Conservation (phyloP, 805 yeast species). For the Novakomyces olei region DNA sequence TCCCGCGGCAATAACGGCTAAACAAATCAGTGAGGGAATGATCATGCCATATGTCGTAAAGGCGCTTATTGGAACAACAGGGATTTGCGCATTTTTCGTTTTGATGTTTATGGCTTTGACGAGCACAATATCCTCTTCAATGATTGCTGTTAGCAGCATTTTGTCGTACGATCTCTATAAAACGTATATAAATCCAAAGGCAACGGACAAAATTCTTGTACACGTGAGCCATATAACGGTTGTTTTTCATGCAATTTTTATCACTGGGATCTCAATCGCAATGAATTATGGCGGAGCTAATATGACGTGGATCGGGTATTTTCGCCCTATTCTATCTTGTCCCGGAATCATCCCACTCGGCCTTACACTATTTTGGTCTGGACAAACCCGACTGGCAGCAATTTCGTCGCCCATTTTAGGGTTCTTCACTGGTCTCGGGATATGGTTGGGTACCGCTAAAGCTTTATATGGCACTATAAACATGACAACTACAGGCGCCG, state of each 20-base stretch:
- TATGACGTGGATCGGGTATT: conserved; percentile 61
- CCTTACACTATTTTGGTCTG: conserved; percentile 35
- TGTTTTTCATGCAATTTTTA: conserved; percentile 29
- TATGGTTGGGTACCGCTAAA: conserved; percentile 59
- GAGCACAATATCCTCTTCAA: conserved; percentile 68
- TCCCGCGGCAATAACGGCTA: conserved; percentile 39
- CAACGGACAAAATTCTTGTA: conserved; percentile 46
- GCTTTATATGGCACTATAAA: conserved; percentile 17
- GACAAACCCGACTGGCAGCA: conserved; percentile 38
- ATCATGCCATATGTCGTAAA: conserved; percentile 43
- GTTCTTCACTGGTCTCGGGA: conserved; percentile 44
- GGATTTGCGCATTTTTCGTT: conserved; percentile 55
- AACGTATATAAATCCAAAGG: conserved; percentile 55
- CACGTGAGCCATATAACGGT: conserved; percentile 41
- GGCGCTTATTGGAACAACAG: conserved; percentile 62
- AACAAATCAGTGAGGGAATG: conserved; percentile 52
- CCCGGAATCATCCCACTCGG: conserved; percentile 21
- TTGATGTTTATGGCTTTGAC: conserved; percentile 72
- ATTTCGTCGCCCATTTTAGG: conserved; percentile 59
- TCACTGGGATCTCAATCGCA: conserved; percentile 66
- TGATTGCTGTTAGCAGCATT: conserved; percentile 62
- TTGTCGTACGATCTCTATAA: conserved; percentile 63
- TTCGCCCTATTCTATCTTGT: conserved; percentile 57
- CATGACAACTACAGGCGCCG: conserved; percentile 49
- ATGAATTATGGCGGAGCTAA: conserved; percentile 58